Conservation (phyloP, 2,329 filamentous ascomycete genomes). For the Pseudopithomyces chartarum region DNA sequence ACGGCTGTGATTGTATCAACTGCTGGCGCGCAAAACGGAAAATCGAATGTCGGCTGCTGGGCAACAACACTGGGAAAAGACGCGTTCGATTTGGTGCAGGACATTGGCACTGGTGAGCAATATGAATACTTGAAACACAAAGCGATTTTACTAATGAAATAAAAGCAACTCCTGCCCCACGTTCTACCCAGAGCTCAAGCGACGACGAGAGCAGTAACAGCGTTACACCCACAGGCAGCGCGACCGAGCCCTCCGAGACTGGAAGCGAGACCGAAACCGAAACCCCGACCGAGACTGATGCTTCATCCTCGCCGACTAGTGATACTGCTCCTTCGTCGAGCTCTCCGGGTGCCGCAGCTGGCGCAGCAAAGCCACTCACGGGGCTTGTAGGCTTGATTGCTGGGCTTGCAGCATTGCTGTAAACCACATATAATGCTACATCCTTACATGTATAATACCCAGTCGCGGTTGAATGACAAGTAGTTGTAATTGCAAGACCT, state of each 20-base stretch:
- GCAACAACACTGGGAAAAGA: constrained; percentile 23
- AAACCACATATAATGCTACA: not conserved
- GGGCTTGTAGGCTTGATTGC: constrained; percentile 1
- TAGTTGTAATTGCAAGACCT: not conserved
- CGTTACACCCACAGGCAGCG: not conserved
- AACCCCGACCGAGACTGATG: not conserved
- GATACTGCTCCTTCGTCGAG: not conserved
- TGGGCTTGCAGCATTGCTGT: not conserved
- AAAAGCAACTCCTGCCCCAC: not conserved
- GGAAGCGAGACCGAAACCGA: not conserved
- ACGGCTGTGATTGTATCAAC: constrained; percentile 27
- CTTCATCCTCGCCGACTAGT: not conserved
- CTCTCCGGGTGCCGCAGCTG: not conserved
- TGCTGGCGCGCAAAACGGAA: constrained; percentile 20
- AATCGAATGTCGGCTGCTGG: constrained; percentile 30
- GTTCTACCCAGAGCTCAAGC: not conserved
- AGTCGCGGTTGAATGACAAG: not conserved
- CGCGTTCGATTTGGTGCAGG: constrained; percentile 11
- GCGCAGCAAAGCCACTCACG: not conserved
- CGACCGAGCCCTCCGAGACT: not conserved
- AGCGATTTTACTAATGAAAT: not conserved
- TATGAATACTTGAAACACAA: not conserved
- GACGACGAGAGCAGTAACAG: not conserved
- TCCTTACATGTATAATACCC: not conserved
- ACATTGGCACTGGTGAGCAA: constrained; percentile 8